Percentiles rank a stretch among this genome's conserved stretches.
These are phyloP conservation scores for Typha latifolia DNA, from an alignment of 176 grass and related monocot genomes.

Conservation along the genomic window DNA sequence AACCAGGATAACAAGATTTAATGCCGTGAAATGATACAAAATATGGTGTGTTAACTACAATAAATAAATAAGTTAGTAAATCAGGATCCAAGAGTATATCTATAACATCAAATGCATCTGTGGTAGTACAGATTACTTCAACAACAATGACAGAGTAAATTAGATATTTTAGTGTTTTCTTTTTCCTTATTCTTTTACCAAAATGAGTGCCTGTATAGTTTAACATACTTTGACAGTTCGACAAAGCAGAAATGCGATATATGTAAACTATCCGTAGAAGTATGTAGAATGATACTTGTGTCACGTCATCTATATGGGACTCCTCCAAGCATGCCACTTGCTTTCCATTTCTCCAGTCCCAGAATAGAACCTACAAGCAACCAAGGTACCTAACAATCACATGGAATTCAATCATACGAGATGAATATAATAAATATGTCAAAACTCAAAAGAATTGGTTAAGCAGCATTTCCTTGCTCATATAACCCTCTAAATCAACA, in stretches of 20 bases:
- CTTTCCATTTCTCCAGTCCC: slow-evolving; percentile 94
- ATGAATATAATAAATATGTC: background rate
- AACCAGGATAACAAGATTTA: background rate
- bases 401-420: background rate
- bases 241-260: background rate
- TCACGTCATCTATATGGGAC: slow-evolving; percentile 90
- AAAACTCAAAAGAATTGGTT: background rate
- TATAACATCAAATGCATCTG: too few species aligned
- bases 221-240: background rate
- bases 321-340: slow-evolving; percentile 76
- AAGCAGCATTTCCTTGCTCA: background rate
- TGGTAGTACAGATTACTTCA: too few species aligned
- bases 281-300: slow-evolving; percentile 32
- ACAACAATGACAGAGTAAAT: too few species aligned
- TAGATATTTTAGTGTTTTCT: too few species aligned
- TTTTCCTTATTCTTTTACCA: too few species aligned
- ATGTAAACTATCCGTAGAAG: background rate
- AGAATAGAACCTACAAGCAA: slow-evolving; percentile 59
- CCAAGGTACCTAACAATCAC: background rate
- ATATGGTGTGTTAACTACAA: background rate
- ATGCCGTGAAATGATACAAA: background rate
- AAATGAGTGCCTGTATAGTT: too few species aligned
- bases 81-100: too few species aligned
- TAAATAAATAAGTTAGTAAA: background rate
- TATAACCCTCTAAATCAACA: background rate